Evolutionary conservation across 1,284 basidiomycete genomes (phyloP).

Genomic region (Trichosporon sp.): DNA sequence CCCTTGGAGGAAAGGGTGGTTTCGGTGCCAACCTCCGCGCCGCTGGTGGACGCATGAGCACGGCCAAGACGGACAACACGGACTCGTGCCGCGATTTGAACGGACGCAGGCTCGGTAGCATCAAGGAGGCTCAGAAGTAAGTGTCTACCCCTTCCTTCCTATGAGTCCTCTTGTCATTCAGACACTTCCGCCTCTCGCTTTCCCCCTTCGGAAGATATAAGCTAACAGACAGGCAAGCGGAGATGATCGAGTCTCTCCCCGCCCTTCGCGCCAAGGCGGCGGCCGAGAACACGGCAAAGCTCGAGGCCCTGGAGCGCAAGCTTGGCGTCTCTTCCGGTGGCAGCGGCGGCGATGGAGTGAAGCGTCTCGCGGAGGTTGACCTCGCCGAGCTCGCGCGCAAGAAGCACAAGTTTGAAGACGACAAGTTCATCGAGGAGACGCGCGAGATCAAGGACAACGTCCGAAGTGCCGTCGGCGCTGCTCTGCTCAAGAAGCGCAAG

Average conservation of each 20-base stretch:
- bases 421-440: constrained; percentile 85
- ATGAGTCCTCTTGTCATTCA: not conserved
- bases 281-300: constrained; percentile 74
- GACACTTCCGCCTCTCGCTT: not conserved
- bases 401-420: constrained; percentile 88
- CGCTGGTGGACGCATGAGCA: constrained; percentile 94
- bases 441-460: constrained; percentile 87
- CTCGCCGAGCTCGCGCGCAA: constrained; percentile 56
- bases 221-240: constrained; percentile 61
- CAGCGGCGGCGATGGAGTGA: constrained; percentile 20
- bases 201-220: too few relatives aligned
- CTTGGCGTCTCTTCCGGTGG: constrained; percentile 58
- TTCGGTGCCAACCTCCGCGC: constrained; percentile 95
- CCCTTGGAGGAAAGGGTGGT: constrained; percentile 91
- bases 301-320: constrained; percentile 75
- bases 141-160: too few relatives aligned
- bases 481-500: constrained; percentile 24
- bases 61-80: constrained; percentile 88
- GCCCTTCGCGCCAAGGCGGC: constrained; percentile 71
- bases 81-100: constrained; percentile 91
- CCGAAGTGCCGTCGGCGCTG: constrained; percentile 78
- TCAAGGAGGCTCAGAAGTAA: constrained; percentile 92
- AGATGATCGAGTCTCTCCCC: constrained; percentile 80
- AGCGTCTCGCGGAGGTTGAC: constrained; percentile 50
- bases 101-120: constrained; percentile 80